phyloP scores from a whole-genome alignment of 1,284 basidiomycete species.

The Malassezia sp. region DNA sequence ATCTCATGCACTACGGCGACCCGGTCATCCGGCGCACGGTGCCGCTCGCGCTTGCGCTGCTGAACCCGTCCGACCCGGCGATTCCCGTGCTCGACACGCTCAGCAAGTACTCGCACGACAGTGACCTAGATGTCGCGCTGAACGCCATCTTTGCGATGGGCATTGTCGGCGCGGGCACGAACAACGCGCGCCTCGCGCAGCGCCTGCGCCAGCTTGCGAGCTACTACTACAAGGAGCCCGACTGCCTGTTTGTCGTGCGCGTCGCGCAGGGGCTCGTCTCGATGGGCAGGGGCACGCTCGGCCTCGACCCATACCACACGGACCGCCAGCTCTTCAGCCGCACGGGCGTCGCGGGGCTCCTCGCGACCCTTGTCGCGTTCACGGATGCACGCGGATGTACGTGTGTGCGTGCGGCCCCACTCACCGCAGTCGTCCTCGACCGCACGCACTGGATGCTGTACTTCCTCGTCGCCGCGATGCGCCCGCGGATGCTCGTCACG shows the following conservation, averaged over 20 bases:
- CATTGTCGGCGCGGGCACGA: constrained; percentile 90
- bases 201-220: constrained; percentile 92
- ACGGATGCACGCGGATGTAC: constrained; percentile 80
- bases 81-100: constrained; percentile 91
- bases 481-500: constrained; percentile 93
- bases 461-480: constrained; percentile 89
- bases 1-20: constrained; percentile 88
- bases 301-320: constrained; percentile 93
- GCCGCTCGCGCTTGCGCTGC: constrained; percentile 87
- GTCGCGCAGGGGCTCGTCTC: constrained; percentile 91
- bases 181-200: constrained; percentile 92
- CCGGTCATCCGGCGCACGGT: constrained; percentile 81
- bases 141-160: constrained; percentile 99
- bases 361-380: constrained; percentile 79
- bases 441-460: constrained; percentile 98
- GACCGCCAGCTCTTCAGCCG: constrained; percentile 82
- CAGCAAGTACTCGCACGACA: constrained; percentile 99
- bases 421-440: constrained; percentile 91
- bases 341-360: constrained; percentile 77
- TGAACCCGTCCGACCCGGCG: constrained; percentile 90
- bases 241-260: constrained; percentile 92
- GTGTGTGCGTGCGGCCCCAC: too few species aligned
- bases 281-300: constrained; percentile 98
- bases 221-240: constrained; percentile 94
- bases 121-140: constrained; percentile 83